A percentile compares a stretch with the other conserved stretches of the same genome.
phyloP scores from a whole-genome alignment of 148 eudicot genomes.

The Vaccinium vitisidaea region DNA sequence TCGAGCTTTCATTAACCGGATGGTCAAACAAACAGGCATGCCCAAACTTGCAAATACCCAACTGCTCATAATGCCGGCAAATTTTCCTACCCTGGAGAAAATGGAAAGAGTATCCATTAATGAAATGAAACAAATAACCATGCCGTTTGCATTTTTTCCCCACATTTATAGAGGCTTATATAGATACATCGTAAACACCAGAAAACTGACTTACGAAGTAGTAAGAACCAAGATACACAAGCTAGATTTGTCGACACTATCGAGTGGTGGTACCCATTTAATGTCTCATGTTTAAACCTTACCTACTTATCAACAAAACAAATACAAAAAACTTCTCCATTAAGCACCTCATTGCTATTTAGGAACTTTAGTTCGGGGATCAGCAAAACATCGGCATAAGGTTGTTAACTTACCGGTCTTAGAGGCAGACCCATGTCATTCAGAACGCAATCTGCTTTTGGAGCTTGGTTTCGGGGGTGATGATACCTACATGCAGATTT shows the following conservation, averaged over 20 bases:
- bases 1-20: slow-evolving; percentile 29
- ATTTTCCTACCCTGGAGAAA: slow-evolving; percentile 49
- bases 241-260: not conserved
- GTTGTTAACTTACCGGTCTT: slow-evolving; percentile 48
- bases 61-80: slow-evolving; percentile 51
- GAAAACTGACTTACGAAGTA: not conserved
- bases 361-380: not conserved
- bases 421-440: slow-evolving; percentile 49
- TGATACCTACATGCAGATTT: slow-evolving; percentile 49
- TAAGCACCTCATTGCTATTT: not conserved
- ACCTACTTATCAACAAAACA: not conserved
- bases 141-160: not conserved
- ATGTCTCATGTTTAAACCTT: not conserved
- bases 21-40: slow-evolving; percentile 53
- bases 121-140: not conserved
- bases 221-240: not conserved
- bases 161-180: not conserved
- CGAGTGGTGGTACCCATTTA: not conserved
- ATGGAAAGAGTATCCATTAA: not conserved
- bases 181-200: not conserved
- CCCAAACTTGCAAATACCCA: slow-evolving; percentile 59
- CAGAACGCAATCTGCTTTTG: slow-evolving; percentile 26
- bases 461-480: slow-evolving; percentile 44
- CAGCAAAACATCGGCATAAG: not conserved
- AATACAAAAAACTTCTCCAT: not conserved